These are phyloP conservation scores for Phialophora chinensis DNA, from an alignment of 2,329 filamentous ascomycete genomes.

Conservation along the genomic window DNA sequence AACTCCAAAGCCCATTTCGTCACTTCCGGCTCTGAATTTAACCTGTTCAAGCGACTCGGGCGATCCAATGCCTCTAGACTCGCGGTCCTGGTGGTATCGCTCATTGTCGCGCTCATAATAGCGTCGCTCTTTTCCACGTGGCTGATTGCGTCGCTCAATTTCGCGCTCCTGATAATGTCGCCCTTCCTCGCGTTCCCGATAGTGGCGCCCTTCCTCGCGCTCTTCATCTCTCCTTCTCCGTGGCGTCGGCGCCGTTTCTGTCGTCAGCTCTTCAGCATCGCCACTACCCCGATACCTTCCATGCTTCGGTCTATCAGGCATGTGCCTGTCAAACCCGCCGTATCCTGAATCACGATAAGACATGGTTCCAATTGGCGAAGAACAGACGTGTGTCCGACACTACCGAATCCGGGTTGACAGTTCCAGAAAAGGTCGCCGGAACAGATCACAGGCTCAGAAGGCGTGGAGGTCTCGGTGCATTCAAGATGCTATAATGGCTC, in stretches of 20 bases:
- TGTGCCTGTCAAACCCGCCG: not conserved
- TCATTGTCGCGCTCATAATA: not conserved
- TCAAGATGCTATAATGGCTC: not conserved
- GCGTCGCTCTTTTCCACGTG: not conserved
- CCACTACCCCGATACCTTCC: not conserved
- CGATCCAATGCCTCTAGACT: not conserved
- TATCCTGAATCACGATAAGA: not conserved
- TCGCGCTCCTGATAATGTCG: not conserved
- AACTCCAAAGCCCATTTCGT: not conserved
- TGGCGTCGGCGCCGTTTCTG: not conserved
- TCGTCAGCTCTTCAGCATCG: not conserved
- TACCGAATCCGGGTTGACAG: not conserved
- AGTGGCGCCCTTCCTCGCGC: not conserved
- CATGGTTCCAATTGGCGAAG: not conserved
- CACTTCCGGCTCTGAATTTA: not conserved
- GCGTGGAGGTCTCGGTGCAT: not conserved
- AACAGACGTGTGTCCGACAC: not conserved
- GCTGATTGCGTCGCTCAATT: too few relatives aligned
- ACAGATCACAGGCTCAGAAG: not conserved
- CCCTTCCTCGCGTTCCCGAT: not conserved
- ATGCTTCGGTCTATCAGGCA: not conserved
- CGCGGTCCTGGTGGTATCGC: not conserved
- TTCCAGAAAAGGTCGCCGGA: not conserved
- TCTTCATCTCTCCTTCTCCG: not conserved
- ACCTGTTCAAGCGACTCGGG: not conserved